Conservation (phyloP, 768 basidiomycete genomes). For the Suillus placidus region DNA sequence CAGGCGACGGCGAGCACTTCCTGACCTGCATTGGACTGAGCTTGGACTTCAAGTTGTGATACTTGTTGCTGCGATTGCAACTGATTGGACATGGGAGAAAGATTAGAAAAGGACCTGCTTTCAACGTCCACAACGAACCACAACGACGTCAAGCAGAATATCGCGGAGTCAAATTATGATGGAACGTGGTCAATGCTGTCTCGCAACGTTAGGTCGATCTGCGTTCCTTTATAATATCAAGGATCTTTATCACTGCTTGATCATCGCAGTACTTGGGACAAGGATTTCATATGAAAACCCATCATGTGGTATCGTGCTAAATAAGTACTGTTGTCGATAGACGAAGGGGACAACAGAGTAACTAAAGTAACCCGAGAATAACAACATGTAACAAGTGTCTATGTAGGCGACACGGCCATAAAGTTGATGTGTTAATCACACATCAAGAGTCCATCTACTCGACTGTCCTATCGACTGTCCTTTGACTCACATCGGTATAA, state of each 20-base stretch:
- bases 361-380: neutral
- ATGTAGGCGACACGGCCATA: neutral
- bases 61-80: neutral
- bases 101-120: neutral
- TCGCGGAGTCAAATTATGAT: constrained; percentile 8
- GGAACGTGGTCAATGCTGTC: neutral
- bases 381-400: neutral
- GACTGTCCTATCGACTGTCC: constrained; percentile 4
- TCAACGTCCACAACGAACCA: neutral
- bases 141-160: constrained; percentile 1
- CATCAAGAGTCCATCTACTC: neutral
- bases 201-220: neutral
- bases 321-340: constrained; percentile 4
- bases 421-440: neutral
- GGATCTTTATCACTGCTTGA: neutral
- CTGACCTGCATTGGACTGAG: constrained; percentile 16
- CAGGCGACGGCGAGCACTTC: constrained; percentile 53
- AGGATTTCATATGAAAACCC: neutral
- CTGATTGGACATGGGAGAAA: constrained; percentile 1
- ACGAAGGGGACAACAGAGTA: neutral
- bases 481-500: neutral
- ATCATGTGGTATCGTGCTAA: constrained; percentile 1
- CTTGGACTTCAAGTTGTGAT: neutral
- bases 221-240: neutral
- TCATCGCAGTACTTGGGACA: neutral